Evolutionary conservation across 129 eudicot genomes (phyloP), one percentile per base, ranked within the genome.

Genomic region (Flaveria trinervia): DNA sequence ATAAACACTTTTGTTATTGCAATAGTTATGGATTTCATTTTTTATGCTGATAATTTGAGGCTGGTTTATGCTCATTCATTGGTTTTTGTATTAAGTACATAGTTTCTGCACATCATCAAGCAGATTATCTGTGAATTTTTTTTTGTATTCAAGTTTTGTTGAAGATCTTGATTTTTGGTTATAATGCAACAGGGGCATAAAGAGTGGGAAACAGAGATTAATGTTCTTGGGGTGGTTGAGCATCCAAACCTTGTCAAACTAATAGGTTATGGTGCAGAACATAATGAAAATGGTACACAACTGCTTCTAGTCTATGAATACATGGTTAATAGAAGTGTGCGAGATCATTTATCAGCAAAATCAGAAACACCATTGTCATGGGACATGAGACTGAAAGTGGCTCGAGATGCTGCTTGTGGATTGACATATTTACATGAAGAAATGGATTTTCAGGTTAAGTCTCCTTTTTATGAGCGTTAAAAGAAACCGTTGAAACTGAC

Each of bases 201-300:
- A 82, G 92, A 90, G 70, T 92, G 96, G 98, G 89, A 86, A 62
- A 88, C 92, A 5, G 98, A 92, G 77, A 94, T 90, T 22, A 86
- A 90, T 73, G 88, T 86, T 56, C 92, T 90, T 70, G 96, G 96
- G 56, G 83, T 86, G 69, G 89, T 84, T 71, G 92, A 88, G 68
- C 98, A 93, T 82, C 89, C 90, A 2, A 88, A 90, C 79, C 92
- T 93, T 61, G 96, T 90, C 45, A 93, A 93, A 72, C 71, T 93
- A 30, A 69, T 90, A 45, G 98, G 98, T 28, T 88, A 93, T 74
- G 90, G 96, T 82, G 87, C 88, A 3, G 95, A 88, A 60, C 91
- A 93, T 69, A 88, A 84, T 50, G 98, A 88, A 81, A 76, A 88
- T 85, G 92, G 88, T 73, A 88, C 84, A 43, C 92, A 88, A 51